Evolutionary conservation across 495 filamentous ascomycete species (phyloP).

Genomic region (Jackrogersella multiformis): DNA sequence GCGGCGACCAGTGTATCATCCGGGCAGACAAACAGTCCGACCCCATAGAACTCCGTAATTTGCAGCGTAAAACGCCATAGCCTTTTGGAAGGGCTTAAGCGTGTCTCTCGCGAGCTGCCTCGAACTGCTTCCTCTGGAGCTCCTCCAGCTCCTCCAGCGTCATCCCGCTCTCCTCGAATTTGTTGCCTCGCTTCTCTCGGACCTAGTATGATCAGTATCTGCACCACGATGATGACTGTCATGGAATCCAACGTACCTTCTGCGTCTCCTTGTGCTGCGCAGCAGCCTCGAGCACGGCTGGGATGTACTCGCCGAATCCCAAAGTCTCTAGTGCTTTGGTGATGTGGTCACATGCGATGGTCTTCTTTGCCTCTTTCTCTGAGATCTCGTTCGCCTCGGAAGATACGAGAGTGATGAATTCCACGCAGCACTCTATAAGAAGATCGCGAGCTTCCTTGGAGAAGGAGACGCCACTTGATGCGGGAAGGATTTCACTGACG

Average conservation of each 20-base stretch:
- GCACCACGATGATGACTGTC: neutral
- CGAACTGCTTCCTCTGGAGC: slow-evolving; percentile 91
- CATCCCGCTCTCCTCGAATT: slow-evolving; percentile 92
- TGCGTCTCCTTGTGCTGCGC: slow-evolving; percentile 91
- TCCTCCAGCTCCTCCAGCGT: slow-evolving; percentile 87
- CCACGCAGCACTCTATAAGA: slow-evolving; percentile 97
- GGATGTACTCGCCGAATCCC: slow-evolving; percentile 89
- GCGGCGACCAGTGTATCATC: neutral
- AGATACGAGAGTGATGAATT: slow-evolving; percentile 97
- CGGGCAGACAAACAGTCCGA: slow-evolving; percentile 2
- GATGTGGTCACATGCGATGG: slow-evolving; percentile 95
- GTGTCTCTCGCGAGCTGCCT: slow-evolving; percentile 69
- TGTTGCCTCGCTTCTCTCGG: slow-evolving; percentile 95
- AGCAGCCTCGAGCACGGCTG: slow-evolving; percentile 84
- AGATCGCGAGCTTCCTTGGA: slow-evolving; percentile 94
- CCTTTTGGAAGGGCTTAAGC: slow-evolving; percentile 34
- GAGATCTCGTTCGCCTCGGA: slow-evolving; percentile 98
- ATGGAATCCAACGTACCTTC: slow-evolving; percentile 68
- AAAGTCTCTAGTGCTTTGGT: slow-evolving; percentile 89
- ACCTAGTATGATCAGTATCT: slow-evolving; percentile 62
- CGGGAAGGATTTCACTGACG: slow-evolving; percentile 87
- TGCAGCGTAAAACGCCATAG: neutral
- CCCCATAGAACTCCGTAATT: slow-evolving; percentile 14
- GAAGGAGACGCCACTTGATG: slow-evolving; percentile 72
- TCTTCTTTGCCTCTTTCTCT: slow-evolving; percentile 98